Conservation (phyloP, 2,329 filamentous ascomycete genomes). For the Cercospora sp. region DNA sequence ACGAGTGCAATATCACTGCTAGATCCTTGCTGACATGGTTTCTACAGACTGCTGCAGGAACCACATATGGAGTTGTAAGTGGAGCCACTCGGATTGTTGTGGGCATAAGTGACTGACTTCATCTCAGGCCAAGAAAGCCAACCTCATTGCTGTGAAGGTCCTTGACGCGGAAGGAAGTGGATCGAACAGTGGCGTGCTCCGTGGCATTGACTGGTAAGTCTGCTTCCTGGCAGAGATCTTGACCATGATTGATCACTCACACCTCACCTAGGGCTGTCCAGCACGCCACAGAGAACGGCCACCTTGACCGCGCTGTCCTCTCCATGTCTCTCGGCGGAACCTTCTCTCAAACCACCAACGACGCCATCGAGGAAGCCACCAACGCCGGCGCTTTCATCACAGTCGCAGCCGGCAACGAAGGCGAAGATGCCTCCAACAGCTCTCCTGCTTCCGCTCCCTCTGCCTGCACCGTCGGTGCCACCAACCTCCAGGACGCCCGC, state of each 20-base stretch:
- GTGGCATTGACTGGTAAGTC: slow-evolving; percentile 47
- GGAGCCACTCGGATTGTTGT: neutral
- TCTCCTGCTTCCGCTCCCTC: slow-evolving; percentile 43
- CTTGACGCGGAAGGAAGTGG: slow-evolving; percentile 48
- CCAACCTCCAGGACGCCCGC: slow-evolving; percentile 34
- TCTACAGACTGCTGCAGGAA: slow-evolving; percentile 62
- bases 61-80: slow-evolving; percentile 59
- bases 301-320: slow-evolving; percentile 57
- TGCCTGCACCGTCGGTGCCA: slow-evolving; percentile 42
- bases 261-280: slow-evolving; percentile 35
- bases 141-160: slow-evolving; percentile 54
- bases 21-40: neutral
- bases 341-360: slow-evolving; percentile 42
- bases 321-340: slow-evolving; percentile 47
- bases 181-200: slow-evolving; percentile 48
- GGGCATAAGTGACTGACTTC: neutral
- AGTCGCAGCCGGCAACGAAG: slow-evolving; percentile 42
- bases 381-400: slow-evolving; percentile 43
- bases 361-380: slow-evolving; percentile 42
- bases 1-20: too few species aligned
- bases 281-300: slow-evolving; percentile 71
- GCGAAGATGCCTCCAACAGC: slow-evolving; percentile 31
- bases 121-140: slow-evolving; percentile 43
- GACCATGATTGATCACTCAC: neutral
- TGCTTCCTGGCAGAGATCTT: neutral